phyloP scores from a whole-genome alignment of 2,329 filamentous ascomycete species.

The Cladosporium sp. region DNA sequence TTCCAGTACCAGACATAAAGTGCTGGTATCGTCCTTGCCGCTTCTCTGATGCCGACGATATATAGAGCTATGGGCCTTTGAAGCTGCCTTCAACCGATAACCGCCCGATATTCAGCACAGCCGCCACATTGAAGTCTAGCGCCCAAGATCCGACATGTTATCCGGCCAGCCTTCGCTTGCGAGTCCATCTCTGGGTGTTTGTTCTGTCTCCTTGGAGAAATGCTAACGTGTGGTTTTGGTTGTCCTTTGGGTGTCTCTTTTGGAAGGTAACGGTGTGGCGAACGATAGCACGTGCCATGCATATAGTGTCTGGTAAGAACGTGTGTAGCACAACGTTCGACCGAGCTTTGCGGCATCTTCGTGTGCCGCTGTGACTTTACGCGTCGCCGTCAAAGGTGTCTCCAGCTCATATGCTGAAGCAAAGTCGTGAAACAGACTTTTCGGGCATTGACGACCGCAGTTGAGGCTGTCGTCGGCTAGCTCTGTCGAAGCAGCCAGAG shows the following conservation, averaged over 20 bases:
- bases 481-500: no score
- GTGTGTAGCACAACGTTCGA: background rate
- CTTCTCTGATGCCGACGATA: conserved; percentile 13
- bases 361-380: background rate
- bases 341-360: background rate
- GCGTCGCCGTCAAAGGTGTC: background rate
- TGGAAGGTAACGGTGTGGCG: background rate
- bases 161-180: background rate
- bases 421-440: background rate
- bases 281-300: background rate
- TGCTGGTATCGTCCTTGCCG: conserved; percentile 12
- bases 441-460: background rate
- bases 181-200: background rate
- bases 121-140: conserved; percentile 1
- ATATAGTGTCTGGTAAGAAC: background rate
- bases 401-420: background rate
- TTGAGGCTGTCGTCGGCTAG: background rate
- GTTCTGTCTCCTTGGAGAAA: background rate
- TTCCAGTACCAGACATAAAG: conserved; percentile 9
- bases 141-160: background rate
- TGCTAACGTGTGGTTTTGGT: background rate
- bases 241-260: background rate
- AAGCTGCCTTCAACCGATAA: conserved; percentile 12
- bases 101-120: conserved; percentile 12
- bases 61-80: conserved; percentile 13